Base-by-base conservation (phyloP, 495 filamentous ascomycete genomes). In the Penicillium argentinense region DNA sequence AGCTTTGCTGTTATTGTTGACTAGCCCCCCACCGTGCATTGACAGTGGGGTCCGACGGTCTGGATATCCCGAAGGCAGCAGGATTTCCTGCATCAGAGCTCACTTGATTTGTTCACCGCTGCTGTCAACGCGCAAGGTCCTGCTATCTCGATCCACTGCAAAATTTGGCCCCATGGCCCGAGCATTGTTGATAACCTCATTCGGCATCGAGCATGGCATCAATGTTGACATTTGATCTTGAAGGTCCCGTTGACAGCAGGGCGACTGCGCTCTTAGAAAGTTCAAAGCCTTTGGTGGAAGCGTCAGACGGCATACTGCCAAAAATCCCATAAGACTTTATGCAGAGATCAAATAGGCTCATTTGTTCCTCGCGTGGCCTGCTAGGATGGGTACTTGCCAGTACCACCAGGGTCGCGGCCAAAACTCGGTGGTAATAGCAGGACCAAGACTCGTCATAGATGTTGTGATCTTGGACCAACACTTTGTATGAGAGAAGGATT, bases 381-480 rank as follows among this genome's bases (percentile, higher is more conserved):
- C 33, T 26, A 9, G 22, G 29, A 27, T n/a, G n/a, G n/a, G 11
- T n/a, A 18, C 26, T 23, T 16, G 26, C 28, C 12, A 47, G 7
- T 16, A 39, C 25, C 13, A 40, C 12, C 7, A 47, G 34, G 1
- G 26, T 33, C 1, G 45, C 34, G 13, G 45, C 24, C 9, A 47
- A 2, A 19, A 47, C 36, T 4, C 45, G 45, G 23, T 47, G 45
- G 19, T 40, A 47, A 16, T 32, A 40, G 23, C 36, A 40, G 5
- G 45, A 25, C 45, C 36, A 25, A 33, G 13, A 14, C 14, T n/a
- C n/a, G n/a, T n/a, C n/a, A n/a, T 47, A 14, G 11, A 27, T 28
- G 5, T 2, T 5, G 13, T 13, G 34, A 11, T 38, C 14, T n/a
- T 32, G 7, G n/a, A 33, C 13, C 29, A 33, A 5, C 17, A 16